These are phyloP conservation scores for Fusarium kyushuense DNA, from an alignment of 2,329 filamentous ascomycete species.

Conservation along the genomic window DNA sequence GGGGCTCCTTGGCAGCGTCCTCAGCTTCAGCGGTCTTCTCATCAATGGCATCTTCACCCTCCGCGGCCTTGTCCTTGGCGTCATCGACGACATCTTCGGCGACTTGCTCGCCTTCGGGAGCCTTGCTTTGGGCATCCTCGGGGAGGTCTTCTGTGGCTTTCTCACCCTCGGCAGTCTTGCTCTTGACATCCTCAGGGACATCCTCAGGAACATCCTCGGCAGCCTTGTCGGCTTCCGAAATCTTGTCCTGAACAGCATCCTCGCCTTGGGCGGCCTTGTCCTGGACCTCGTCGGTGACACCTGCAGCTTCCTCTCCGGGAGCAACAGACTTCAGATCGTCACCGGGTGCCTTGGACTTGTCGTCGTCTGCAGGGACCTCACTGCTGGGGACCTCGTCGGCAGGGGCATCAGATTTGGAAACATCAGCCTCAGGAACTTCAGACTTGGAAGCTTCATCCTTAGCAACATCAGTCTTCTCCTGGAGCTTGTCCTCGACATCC, in stretches of 20 bases:
- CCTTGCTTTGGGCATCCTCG: constrained; percentile 3
- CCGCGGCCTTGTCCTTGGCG: constrained; percentile 10
- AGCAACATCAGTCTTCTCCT: constrained; percentile 29
- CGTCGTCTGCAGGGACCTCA: constrained; percentile 19
- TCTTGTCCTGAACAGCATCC: constrained; percentile 40
- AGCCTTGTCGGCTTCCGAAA: constrained; percentile 32
- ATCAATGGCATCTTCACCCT: constrained; percentile 23
- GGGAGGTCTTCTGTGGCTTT: constrained; percentile 1
- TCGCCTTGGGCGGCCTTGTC: constrained; percentile 36
- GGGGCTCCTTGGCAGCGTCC: constrained; percentile 31
- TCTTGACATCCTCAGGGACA: neutral
- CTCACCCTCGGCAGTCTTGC: constrained; percentile 18
- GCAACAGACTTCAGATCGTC: constrained; percentile 59
- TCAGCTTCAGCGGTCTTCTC: constrained; percentile 30
- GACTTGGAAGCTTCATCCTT: constrained; percentile 43
- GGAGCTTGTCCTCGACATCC: constrained; percentile 25
- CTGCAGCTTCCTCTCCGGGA: constrained; percentile 46
- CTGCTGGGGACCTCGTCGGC: constrained; percentile 8
- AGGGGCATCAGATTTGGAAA: constrained; percentile 26
- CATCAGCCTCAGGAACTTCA: constrained; percentile 35
- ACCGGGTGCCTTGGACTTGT: constrained; percentile 35
- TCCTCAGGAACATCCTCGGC: constrained; percentile 17
- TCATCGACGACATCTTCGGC: constrained; percentile 10
- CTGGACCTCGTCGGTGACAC: constrained; percentile 43
- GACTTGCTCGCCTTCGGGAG: constrained; percentile 10